phyloP scores from a whole-genome alignment of 352 stramenopile genomes.

The Pythium brachiatum region DNA sequence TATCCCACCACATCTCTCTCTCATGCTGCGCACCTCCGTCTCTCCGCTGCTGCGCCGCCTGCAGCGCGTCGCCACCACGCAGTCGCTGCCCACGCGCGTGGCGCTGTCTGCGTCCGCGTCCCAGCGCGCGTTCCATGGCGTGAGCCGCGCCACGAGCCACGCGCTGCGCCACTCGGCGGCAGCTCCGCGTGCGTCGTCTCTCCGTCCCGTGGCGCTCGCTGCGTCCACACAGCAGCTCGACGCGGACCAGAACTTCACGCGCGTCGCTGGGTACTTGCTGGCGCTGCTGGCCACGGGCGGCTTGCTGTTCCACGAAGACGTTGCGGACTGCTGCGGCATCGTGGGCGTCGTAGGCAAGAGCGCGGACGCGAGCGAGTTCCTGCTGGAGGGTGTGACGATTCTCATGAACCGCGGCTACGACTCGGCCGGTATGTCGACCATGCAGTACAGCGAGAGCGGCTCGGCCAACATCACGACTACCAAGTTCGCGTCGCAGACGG shows the following conservation, averaged over 20 bases:
- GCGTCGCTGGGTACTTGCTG: slow-evolving; percentile 16
- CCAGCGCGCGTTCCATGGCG: not conserved
- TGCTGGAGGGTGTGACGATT: slow-evolving; percentile 87
- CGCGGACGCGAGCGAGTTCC: slow-evolving; percentile 69
- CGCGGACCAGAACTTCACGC: slow-evolving; percentile 13
- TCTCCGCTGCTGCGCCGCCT: slow-evolving; percentile 1
- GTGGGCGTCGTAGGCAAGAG: slow-evolving; percentile 71
- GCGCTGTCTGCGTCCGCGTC: not conserved
- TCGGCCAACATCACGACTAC: slow-evolving; percentile 80
- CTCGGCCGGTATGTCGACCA: slow-evolving; percentile 95
- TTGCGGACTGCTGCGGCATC: slow-evolving; percentile 69
- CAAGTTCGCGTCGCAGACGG: slow-evolving; percentile 92
- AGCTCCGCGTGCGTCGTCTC: not conserved
- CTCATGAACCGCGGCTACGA: slow-evolving; percentile 97
- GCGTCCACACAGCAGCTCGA: slow-evolving; percentile 2
- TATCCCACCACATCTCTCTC: not conserved
- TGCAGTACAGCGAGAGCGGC: slow-evolving; percentile 44
- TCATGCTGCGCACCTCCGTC: slow-evolving; percentile 5
- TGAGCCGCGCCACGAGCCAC: not conserved
- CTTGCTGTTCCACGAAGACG: slow-evolving; percentile 12
- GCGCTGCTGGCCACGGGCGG: slow-evolving; percentile 24
- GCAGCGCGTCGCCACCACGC: not conserved
- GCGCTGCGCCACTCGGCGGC: not conserved
- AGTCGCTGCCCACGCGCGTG: not conserved
- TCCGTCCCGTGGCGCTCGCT: not conserved